phyloP scores from a whole-genome alignment of 192 early-diverging fungal species.

The Dissophora ornata region DNA sequence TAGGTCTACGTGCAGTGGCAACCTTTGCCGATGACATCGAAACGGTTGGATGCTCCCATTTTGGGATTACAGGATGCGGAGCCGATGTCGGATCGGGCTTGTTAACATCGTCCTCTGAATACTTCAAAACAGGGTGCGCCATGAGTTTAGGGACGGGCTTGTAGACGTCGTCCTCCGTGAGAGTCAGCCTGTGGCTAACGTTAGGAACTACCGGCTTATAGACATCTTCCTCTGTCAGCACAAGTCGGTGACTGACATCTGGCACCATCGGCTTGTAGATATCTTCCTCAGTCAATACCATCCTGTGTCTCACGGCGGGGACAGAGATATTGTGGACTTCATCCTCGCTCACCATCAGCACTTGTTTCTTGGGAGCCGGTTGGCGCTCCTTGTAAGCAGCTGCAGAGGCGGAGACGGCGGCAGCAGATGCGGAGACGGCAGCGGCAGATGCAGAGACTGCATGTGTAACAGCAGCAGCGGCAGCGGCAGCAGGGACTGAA shows the following conservation, averaged over 20 bases:
- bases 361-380: not conserved
- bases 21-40: slow-evolving; percentile 8
- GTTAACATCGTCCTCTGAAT: slow-evolving; percentile 14
- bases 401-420: slow-evolving; percentile 2
- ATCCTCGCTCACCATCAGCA: not conserved
- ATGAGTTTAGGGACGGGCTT: slow-evolving; percentile 7
- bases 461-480: slow-evolving; percentile 10
- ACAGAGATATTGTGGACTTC: slow-evolving; percentile 17
- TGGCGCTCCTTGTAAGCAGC: slow-evolving; percentile 9
- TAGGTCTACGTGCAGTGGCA: slow-evolving; percentile 18
- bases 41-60: not conserved
- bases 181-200: not conserved
- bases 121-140: slow-evolving; percentile 3
- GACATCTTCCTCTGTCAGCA: slow-evolving; percentile 32
- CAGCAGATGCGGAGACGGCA: not conserved
- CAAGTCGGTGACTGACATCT: not conserved
- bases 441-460: not conserved
- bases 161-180: slow-evolving; percentile 31
- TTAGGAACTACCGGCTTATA: slow-evolving; percentile 16
- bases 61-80: slow-evolving; percentile 19
- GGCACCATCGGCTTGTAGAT: slow-evolving; percentile 10
- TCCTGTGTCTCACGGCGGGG: not conserved
- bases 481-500: not conserved
- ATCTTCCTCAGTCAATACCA: slow-evolving; percentile 23
- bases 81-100: slow-evolving; percentile 17